Evolutionary conservation across 2,329 filamentous ascomycete genomes (phyloP).

Genomic region (Alternaria incomplexa): DNA sequence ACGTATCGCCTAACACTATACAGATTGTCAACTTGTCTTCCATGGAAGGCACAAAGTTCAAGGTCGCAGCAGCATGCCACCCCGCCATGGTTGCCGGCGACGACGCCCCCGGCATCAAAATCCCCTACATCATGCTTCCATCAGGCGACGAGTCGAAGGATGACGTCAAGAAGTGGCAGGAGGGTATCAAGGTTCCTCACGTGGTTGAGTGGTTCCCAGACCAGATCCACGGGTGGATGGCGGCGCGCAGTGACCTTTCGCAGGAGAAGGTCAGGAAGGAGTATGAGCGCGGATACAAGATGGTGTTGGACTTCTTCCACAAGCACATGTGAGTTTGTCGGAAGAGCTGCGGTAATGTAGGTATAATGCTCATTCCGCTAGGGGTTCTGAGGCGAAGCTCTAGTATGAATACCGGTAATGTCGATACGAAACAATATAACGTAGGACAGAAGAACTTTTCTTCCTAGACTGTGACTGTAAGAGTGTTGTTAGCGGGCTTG

Average conservation of each 20-base stretch:
- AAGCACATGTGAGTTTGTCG: constrained; percentile 56
- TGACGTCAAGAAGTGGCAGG: constrained; percentile 58
- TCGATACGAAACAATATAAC: not conserved
- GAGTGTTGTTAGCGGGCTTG: not conserved
- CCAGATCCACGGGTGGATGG: constrained; percentile 56
- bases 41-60: constrained; percentile 60
- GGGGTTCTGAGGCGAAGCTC: constrained; percentile 26
- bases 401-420: not conserved
- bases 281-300: constrained; percentile 58
- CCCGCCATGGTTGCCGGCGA: constrained; percentile 67
- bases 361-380: constrained; percentile 22
- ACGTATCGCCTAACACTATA: not conserved
- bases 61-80: constrained; percentile 62
- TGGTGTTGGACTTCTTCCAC: constrained; percentile 59
- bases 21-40: constrained; percentile 63
- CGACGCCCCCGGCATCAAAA: constrained; percentile 62
- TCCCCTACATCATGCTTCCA: constrained; percentile 64
- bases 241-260: constrained; percentile 54
- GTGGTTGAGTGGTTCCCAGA: constrained; percentile 57
- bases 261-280: constrained; percentile 56
- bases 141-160: constrained; percentile 63
- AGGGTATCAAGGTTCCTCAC: constrained; percentile 55
- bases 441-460: not conserved
- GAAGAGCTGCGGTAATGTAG: not conserved
- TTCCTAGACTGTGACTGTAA: not conserved